Base-by-base conservation (phyloP, 768 basidiomycete genomes). In the Kwoniella mangroviensis region DNA sequence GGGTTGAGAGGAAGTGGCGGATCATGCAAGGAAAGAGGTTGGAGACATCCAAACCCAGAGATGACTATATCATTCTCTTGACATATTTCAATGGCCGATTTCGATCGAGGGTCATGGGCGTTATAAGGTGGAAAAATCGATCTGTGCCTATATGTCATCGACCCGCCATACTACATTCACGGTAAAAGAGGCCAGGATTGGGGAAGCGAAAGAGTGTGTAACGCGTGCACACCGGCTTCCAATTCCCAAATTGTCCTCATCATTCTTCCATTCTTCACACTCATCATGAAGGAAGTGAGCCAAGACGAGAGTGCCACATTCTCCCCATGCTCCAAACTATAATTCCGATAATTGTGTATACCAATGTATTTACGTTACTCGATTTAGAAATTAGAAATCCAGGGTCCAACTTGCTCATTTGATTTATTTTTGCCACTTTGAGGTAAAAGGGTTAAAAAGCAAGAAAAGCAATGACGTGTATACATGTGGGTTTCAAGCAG, bases 51-150 rank as follows among this genome's bases (percentile, higher is more conserved):
- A 63, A 79, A 83, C 15, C 63, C 51, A n/a, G 73, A 73, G 21
- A 81, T 71, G 12, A 67, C 65, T 71, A 84, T 84, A 26, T 74
- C 69, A 63, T 83, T 64, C 19, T 75, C 60, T 21, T 75, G 42
- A 67, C 78, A 79, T 63, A 78, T 75, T 17, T 74, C 75, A 28
- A 81, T 61, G 9, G 84, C 74, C 1, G 73, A 60, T 19, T 67
- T 69, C 24, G 76, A 63, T 17, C 59, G 60, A 21, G 72, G 66
- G 22, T 55, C 64, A 19, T 58, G 58, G 1, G 52, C 34, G 63
- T 75, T 22, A 69, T 83, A 84, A 13, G 85, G 85, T 69, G 85
- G 85, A 83, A 60, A 79, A 78, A 72, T 85, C 84, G 71, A 85
- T 83, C 80, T 85, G 71, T 52, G 43, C 45, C 62, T 68, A 55